These are phyloP conservation scores for Glonium stellatum DNA, from an alignment of 495 filamentous ascomycete genomes.

Conservation along the genomic window DNA sequence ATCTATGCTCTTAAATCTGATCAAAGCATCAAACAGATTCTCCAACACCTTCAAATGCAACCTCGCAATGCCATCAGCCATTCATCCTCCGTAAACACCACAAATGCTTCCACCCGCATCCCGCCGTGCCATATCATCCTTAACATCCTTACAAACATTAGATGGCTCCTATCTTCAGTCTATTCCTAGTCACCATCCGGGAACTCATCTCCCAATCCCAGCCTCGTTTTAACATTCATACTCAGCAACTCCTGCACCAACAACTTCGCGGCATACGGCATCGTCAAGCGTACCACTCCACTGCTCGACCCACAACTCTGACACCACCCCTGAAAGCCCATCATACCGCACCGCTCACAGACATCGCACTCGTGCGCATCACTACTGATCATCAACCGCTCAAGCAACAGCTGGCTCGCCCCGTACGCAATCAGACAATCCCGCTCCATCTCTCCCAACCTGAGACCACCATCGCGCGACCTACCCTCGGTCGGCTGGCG, in stretches of 20 bases:
- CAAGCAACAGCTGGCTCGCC: slow-evolving; percentile 72
- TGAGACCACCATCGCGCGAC: slow-evolving; percentile 82
- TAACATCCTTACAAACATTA: neutral
- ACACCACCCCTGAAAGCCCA: slow-evolving; percentile 92
- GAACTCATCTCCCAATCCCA: slow-evolving; percentile 90
- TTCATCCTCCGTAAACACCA: too few species aligned
- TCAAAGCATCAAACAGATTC: too few species aligned
- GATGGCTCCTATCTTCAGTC: neutral
- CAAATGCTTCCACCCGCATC: too few species aligned
- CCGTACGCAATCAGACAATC: slow-evolving; percentile 97
- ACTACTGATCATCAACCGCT: slow-evolving; percentile 87
- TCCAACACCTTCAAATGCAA: too few species aligned
- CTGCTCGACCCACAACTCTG: slow-evolving; percentile 77
- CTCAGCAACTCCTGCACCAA: slow-evolving; percentile 92
- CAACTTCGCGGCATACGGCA: slow-evolving; percentile 98
- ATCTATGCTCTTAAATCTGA: too few species aligned
- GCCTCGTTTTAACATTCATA: slow-evolving; percentile 88
- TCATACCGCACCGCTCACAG: slow-evolving; percentile 85
- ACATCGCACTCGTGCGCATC: slow-evolving; percentile 88
- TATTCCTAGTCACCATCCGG: slow-evolving; percentile 37
- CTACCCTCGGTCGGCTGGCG: slow-evolving; percentile 96
- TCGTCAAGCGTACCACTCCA: slow-evolving; percentile 79
- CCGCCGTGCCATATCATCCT: too few species aligned
- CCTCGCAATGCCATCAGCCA: too few species aligned
- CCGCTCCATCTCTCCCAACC: slow-evolving; percentile 97